These are phyloP conservation scores for Epicoccum sorghinum DNA, from an alignment of 2,329 filamentous ascomycete species.

Conservation along the genomic window DNA sequence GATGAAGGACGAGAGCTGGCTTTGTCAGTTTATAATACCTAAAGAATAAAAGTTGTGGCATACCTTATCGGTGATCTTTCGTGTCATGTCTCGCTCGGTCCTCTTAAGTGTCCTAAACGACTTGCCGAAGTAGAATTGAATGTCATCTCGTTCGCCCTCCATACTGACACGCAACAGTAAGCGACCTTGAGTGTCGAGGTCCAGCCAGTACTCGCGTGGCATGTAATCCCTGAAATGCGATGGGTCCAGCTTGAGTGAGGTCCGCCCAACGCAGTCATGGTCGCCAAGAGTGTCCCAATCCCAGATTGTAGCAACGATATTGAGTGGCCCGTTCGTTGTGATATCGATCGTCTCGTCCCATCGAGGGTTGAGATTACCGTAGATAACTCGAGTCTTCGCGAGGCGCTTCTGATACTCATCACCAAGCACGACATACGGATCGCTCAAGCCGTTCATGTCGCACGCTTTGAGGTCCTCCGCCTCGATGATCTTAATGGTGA, in stretches of 20 bases:
- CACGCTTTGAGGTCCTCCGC: conserved; percentile 98
- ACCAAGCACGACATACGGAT: conserved; percentile 95
- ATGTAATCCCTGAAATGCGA: conserved; percentile 95
- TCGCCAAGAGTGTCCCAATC: conserved; percentile 97
- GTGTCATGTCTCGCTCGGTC: conserved; percentile 96
- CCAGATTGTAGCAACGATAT: conserved; percentile 97
- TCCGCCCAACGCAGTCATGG: conserved; percentile 95
- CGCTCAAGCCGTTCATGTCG: conserved; percentile 90
- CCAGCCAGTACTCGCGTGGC: conserved; percentile 95
- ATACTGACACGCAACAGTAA: conserved; percentile 91
- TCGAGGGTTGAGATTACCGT: conserved; percentile 86
- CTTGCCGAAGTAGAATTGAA: conserved; percentile 98
- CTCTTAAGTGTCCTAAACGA: conserved; percentile 94
- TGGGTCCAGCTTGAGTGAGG: conserved; percentile 98
- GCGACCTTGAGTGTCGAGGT: conserved; percentile 92
- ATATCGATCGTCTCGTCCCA: conserved; percentile 99
- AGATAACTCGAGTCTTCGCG: conserved; percentile 91
- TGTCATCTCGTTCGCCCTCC: conserved; percentile 98
- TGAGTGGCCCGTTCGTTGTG: conserved; percentile 86
- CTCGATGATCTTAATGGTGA: conserved; percentile 98
- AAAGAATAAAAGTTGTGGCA: conserved; percentile 33
- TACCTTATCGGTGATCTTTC: conserved; percentile 97
- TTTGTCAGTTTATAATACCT: conserved; percentile 18
- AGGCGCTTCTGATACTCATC: conserved; percentile 98
- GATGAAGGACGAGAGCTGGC: conserved; percentile 87